Percentiles rank a stretch among this genome's conserved stretches.
These are phyloP conservation scores for Xerocomus brunneocitrinus DNA, from an alignment of 768 basidiomycete genomes.

Conservation along the genomic window DNA sequence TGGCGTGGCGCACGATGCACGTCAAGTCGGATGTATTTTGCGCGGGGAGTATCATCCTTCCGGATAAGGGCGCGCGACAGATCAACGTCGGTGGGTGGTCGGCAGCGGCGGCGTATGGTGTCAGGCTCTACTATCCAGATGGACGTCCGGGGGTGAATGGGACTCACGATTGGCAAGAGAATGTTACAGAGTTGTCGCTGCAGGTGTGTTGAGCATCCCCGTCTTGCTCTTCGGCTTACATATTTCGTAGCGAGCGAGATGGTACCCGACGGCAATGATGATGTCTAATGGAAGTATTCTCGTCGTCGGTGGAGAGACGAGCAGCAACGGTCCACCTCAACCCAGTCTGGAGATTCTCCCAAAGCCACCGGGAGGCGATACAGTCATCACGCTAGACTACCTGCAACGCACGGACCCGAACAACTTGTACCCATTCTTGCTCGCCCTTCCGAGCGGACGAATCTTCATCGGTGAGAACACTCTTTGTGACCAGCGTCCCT, in stretches of 20 bases:
- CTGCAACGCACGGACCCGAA: constrained; percentile 70
- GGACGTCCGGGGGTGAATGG: constrained; percentile 64
- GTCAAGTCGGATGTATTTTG: constrained; percentile 78
- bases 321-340: constrained; percentile 60
- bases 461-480: constrained; percentile 62
- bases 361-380: constrained; percentile 59
- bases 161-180: constrained; percentile 80
- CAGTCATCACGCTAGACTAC: constrained; percentile 58
- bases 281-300: constrained; percentile 71
- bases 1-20: constrained; percentile 74
- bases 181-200: constrained; percentile 49
- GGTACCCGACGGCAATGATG: constrained; percentile 69
- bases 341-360: constrained; percentile 73
- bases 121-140: constrained; percentile 69
- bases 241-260: constrained; percentile 48
- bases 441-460: constrained; percentile 62
- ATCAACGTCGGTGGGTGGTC: constrained; percentile 49
- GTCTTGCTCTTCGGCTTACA: not conserved
- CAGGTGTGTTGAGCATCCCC: constrained; percentile 41
- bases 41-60: constrained; percentile 66
- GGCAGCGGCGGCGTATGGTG: constrained; percentile 61
- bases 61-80: constrained; percentile 58
- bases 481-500: not conserved
- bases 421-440: constrained; percentile 75
- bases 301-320: constrained; percentile 70